Evolutionary conservation across 129 eudicot genomes (phyloP).

Genomic region (Flaveria sonorensis): DNA sequence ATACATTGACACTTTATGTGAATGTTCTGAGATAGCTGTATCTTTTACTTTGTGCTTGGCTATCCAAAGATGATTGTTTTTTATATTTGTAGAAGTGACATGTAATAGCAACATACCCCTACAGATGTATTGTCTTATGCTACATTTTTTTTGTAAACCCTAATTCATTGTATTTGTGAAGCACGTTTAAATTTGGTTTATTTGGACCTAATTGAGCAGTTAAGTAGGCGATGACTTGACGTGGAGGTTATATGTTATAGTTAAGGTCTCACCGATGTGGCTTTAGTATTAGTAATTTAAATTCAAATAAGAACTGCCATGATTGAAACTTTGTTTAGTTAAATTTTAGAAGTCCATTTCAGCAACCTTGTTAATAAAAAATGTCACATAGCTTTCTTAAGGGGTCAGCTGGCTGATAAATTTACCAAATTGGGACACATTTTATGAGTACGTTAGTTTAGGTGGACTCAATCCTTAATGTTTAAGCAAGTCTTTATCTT

Average conservation of each 20-base stretch:
- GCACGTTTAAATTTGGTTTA: background rate
- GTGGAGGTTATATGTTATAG: background rate
- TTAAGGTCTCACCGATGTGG: background rate
- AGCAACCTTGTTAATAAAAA: background rate
- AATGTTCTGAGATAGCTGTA: background rate
- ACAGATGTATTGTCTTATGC: background rate
- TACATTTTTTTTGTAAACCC: background rate
- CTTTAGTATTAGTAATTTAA: background rate
- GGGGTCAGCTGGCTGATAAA: background rate
- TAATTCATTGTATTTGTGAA: background rate
- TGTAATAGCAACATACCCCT: background rate
- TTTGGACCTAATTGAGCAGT: background rate
- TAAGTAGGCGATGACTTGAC: background rate
- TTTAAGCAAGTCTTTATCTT: slow-evolving; percentile 4
- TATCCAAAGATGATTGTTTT: background rate
- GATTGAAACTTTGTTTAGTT: background rate
- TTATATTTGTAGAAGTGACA: background rate
- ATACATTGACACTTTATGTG: background rate
- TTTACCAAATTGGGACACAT: background rate
- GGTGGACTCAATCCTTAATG: background rate
- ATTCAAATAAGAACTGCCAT: background rate
- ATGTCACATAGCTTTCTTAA: background rate
- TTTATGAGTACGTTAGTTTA: background rate
- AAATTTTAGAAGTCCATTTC: background rate
- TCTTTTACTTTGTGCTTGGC: slow-evolving; percentile 1